phyloP scores from a whole-genome alignment of 805 yeast genomes.

The Cyberlindnera maritima region DNA sequence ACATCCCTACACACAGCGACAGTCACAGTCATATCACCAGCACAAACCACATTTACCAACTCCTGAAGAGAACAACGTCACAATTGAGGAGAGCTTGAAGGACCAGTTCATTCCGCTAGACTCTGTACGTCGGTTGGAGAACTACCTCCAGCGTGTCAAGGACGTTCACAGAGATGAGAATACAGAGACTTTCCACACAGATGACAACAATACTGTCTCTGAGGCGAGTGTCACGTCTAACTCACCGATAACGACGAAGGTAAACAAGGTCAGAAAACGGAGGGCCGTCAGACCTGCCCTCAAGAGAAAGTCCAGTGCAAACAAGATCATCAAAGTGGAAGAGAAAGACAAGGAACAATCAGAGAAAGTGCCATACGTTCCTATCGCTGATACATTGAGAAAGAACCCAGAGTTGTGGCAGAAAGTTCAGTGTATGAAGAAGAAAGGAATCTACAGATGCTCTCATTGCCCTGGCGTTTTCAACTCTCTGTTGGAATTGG shows the following conservation, averaged over 20 bases:
- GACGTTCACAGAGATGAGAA: neutral
- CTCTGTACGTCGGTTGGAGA: neutral
- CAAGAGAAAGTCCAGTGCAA: neutral
- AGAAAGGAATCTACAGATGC: conserved; percentile 45
- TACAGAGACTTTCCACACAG: neutral
- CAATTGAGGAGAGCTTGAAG: neutral
- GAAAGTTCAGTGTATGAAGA: conserved; percentile 32
- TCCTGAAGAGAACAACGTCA: too few species aligned
- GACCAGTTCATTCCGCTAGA: conserved; percentile 2
- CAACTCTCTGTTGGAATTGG: conserved; percentile 36
- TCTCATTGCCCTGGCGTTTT: conserved; percentile 44
- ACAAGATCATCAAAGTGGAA: neutral
- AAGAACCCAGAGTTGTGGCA: conserved; percentile 28
- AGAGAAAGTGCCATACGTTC: neutral
- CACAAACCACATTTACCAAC: too few species aligned
- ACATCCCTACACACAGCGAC: neutral
- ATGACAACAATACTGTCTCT: neutral
- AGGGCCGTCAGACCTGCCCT: neutral
- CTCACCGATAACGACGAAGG: neutral
- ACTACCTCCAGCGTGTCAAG: conserved; percentile 2
- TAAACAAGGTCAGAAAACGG: neutral
- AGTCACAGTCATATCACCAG: neutral
- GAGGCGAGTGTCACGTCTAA: neutral
- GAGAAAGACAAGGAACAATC: neutral
- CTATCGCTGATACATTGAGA: conserved; percentile 27